These are phyloP conservation scores for Fusarium ambrosium DNA, from an alignment of 2,329 filamentous ascomycete species.

Conservation along the genomic window DNA sequence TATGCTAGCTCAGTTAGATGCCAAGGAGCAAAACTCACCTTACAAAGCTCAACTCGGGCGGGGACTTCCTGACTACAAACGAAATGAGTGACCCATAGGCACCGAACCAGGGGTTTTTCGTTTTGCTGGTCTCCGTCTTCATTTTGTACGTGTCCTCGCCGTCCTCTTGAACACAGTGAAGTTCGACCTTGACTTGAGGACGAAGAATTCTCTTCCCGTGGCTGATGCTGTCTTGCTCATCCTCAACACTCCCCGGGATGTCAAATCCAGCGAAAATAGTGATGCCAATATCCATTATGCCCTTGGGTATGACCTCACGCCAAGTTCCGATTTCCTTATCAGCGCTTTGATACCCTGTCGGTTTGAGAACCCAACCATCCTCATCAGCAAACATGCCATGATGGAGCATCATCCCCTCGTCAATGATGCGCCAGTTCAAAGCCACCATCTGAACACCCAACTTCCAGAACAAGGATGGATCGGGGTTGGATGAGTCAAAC, in stretches of 20 bases:
- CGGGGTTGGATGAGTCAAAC: conserved; percentile 89
- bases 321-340: background rate
- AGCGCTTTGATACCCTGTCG: conserved; percentile 68
- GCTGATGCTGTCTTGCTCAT: no score
- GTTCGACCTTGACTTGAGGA: background rate
- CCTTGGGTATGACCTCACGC: no score
- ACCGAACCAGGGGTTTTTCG: background rate
- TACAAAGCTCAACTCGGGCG: background rate
- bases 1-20: no score
- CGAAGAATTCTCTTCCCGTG: background rate
- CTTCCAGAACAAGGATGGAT: conserved; percentile 91
- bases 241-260: background rate
- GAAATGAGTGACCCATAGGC: background rate
- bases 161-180: background rate
- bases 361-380: conserved; percentile 87
- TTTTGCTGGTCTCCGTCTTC: background rate
- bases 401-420: conserved; percentile 95
- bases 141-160: background rate
- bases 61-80: background rate
- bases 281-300: background rate
- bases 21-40: background rate
- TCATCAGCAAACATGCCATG: conserved; percentile 95
- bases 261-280: background rate
- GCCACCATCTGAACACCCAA: conserved; percentile 97
- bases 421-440: conserved; percentile 92